Percentiles rank a stretch among this genome's conserved stretches.
Conservation (phyloP, 176 grass and related monocot genomes). For the Canna indica region DNA sequence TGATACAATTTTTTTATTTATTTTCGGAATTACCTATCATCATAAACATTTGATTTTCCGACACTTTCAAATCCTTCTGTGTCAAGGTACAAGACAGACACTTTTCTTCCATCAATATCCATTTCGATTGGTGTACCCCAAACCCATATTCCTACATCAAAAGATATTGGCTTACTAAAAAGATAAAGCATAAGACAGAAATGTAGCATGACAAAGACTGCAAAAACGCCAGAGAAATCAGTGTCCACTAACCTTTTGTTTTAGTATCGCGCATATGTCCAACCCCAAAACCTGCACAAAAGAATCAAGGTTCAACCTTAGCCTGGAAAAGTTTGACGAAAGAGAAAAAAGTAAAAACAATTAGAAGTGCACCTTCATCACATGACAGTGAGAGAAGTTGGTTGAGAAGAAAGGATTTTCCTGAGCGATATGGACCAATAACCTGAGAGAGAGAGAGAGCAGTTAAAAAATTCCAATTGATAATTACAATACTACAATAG, state of each 20-base stretch:
- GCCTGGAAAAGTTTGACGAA: not conserved
- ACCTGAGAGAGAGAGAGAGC: constrained; percentile 43
- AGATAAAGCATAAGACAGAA: not conserved
- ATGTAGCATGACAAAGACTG: not conserved
- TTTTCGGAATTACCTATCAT: constrained; percentile 62
- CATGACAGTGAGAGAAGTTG: constrained; percentile 81
- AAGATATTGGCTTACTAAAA: not conserved
- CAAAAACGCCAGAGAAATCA: constrained; percentile 4
- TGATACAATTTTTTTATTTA: not conserved
- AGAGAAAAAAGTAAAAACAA: not conserved
- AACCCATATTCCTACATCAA: constrained; percentile 71
- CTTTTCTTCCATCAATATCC: constrained; percentile 55
- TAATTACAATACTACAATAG: not conserved
- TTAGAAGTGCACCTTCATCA: constrained; percentile 42
- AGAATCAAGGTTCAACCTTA: not conserved
- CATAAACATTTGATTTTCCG: constrained; percentile 98
- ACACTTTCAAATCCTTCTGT: constrained; percentile 96
- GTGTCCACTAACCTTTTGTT: constrained; percentile 58
- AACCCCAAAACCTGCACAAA: constrained; percentile 71
- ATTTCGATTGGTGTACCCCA: constrained; percentile 78
- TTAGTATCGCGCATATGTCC: constrained; percentile 95
- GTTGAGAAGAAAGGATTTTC: constrained; percentile 95
- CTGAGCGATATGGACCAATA: constrained; percentile 80
- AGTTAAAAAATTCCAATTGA: not conserved
- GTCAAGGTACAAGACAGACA: constrained; percentile 80